phyloP scores from a whole-genome alignment of 495 filamentous ascomycete species.

The Penicillium canariense region DNA sequence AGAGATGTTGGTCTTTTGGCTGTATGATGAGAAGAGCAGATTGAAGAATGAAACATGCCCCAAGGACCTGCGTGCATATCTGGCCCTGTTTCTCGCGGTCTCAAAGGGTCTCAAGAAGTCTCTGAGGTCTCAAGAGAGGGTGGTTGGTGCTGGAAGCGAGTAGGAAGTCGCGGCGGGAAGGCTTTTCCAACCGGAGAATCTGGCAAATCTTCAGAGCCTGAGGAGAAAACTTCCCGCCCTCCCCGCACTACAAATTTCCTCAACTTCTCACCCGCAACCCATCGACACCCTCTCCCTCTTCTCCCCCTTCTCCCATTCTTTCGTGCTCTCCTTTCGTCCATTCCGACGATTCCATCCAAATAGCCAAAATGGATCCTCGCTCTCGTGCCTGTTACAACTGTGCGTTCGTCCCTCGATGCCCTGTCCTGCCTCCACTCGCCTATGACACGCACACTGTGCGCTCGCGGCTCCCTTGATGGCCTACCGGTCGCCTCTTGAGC shows the following conservation, averaged over 20 bases:
- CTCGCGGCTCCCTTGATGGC: constrained; percentile 1
- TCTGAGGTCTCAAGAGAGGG: not conserved
- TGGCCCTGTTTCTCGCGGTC: not conserved
- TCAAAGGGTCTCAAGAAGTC: not conserved
- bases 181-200: not conserved
- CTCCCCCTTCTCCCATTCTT: constrained; percentile 12
- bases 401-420: constrained; percentile 50
- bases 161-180: not conserved
- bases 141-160: not conserved
- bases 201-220: constrained; percentile 24
- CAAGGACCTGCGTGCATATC: not conserved
- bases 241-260: constrained; percentile 42
- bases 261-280: constrained; percentile 16
- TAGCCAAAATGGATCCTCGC: constrained; percentile 49
- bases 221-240: constrained; percentile 1
- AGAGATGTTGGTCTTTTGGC: not conserved
- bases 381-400: constrained; percentile 77
- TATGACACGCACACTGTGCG: constrained; percentile 16
- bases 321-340: constrained; percentile 8
- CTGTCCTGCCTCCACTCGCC: constrained; percentile 5
- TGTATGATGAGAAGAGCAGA: not conserved
- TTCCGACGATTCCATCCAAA: constrained; percentile 1
- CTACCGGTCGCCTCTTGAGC: not conserved
- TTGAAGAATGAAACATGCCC: not conserved
- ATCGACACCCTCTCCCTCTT: constrained; percentile 9